Evolutionary conservation across 106 monocot species (phyloP), one percentile per base, ranked within the genome.

Genomic region (Apostasia ramifera): DNA sequence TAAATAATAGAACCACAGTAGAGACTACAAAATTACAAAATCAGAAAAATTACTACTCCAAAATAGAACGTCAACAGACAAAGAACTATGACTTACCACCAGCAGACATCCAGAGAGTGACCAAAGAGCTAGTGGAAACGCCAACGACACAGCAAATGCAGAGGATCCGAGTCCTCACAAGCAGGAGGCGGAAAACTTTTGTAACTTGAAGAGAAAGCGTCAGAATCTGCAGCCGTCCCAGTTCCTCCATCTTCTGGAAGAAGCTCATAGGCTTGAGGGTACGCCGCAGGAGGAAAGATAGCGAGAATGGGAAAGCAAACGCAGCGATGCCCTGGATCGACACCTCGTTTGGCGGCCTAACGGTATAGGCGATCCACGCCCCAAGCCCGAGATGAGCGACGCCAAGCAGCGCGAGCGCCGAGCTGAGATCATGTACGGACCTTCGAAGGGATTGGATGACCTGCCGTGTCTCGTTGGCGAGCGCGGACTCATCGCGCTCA

Each of bases 231-330:
- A 98, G 78, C 85, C 98, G 66, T 13, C 92, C 87, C 66, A 78
- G 77, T 66, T 93, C 83, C 82, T 98, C 98, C 98, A 98, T 85
- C 81, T 88, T 98, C 54, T 72, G 73, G 70, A 98, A 88, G 75
- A 98, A 98, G 41, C 42, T 51, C 51, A 98, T 74, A 40, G 92
- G 85, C 85, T 92, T 87, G 13, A 98, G 63, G 2, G 83, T 66
- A 61, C 79, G 76, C 41, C 98, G 78, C 74, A 98, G 72, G 43
- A 98, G 59, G 71, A 98, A 90, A 4, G 93, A 85, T 39, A 50
- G 1, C 7, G 87, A 69, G 74, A 98, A 87, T 26, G 90, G 81
- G 63, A 93, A 90, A 3, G 87, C 90, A 67, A 93, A 98, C 2
- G 89, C 85, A 5, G 73, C 75, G 14, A 85, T 40, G 6, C 83